phyloP scores from a whole-genome alignment of 2,329 filamentous ascomycete genomes.

The Colletotrichum australisinense region DNA sequence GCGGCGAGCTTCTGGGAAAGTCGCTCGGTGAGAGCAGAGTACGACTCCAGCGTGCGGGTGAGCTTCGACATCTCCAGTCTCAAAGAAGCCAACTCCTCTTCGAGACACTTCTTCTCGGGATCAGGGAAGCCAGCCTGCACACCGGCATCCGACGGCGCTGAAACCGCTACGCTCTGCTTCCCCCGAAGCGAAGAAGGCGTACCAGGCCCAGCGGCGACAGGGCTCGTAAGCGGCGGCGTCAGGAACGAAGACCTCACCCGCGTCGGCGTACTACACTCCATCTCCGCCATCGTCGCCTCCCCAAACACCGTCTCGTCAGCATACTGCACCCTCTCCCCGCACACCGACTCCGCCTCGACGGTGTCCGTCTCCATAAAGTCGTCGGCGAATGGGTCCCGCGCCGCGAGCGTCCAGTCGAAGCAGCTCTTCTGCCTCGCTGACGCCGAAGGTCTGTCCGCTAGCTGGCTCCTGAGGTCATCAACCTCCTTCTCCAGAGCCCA shows the following conservation, averaged over 20 bases:
- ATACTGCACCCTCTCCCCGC: slow-evolving; percentile 61
- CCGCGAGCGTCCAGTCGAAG: slow-evolving; percentile 64
- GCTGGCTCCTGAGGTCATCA: slow-evolving; percentile 47
- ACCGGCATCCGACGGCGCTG: slow-evolving; percentile 46
- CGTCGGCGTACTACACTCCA: slow-evolving; percentile 64
- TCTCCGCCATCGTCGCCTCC: slow-evolving; percentile 61
- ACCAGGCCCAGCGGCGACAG: slow-evolving; percentile 42
- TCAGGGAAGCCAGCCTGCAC: slow-evolving; percentile 57
- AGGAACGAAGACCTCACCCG: slow-evolving; percentile 59
- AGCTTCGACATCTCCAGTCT: slow-evolving; percentile 61
- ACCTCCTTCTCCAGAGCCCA: slow-evolving; percentile 55
- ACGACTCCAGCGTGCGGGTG: slow-evolving; percentile 58
- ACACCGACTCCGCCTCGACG: slow-evolving; percentile 56
- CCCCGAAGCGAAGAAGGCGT: slow-evolving; percentile 51
- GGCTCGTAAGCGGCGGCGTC: slow-evolving; percentile 67
- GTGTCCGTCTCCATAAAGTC: slow-evolving; percentile 54
- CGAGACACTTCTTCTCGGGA: slow-evolving; percentile 52
- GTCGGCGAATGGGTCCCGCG: slow-evolving; percentile 57
- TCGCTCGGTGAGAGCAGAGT: slow-evolving; percentile 54
- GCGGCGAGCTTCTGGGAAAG: slow-evolving; percentile 50
- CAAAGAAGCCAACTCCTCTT: slow-evolving; percentile 61
- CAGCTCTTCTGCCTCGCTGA: slow-evolving; percentile 39
- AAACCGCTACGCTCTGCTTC: slow-evolving; percentile 22
- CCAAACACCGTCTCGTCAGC: slow-evolving; percentile 56
- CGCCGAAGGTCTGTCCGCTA: slow-evolving; percentile 41